A percentile compares a stretch with the other conserved stretches of the same genome.
These are phyloP conservation scores for Lichtheimia ramosa DNA, from an alignment of 371 early-diverging fungal species.

Conservation along the genomic window DNA sequence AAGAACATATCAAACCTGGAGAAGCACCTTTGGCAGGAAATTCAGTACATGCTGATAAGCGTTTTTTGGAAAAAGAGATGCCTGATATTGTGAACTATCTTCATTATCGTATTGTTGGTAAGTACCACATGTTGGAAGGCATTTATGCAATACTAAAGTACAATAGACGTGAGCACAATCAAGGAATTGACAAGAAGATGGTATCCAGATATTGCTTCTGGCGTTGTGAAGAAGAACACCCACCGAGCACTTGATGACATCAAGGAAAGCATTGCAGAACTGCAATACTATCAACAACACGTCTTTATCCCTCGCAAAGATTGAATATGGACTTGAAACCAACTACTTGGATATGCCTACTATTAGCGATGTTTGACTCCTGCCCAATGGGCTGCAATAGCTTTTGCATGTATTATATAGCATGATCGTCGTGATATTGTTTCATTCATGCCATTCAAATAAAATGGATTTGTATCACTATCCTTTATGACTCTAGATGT, in stretches of 20 bases:
- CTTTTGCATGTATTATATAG: too few relatives aligned
- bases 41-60: slow-evolving; percentile 88
- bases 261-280: slow-evolving; percentile 85
- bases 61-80: slow-evolving; percentile 84
- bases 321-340: background rate
- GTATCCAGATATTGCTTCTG: slow-evolving; percentile 50
- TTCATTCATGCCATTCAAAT: too few relatives aligned
- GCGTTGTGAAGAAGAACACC: slow-evolving; percentile 55
- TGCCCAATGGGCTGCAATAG: too few relatives aligned
- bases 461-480: too few relatives aligned
- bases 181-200: slow-evolving; percentile 87
- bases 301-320: slow-evolving; percentile 42
- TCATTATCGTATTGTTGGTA: slow-evolving; percentile 85
- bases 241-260: slow-evolving; percentile 93
- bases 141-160: background rate
- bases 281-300: slow-evolving; percentile 68
- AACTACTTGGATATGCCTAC: too few relatives aligned
- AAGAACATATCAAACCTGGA: slow-evolving; percentile 62
- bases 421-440: too few relatives aligned
- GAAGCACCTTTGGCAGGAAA: slow-evolving; percentile 89
- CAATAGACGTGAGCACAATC: slow-evolving; percentile 83
- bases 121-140: background rate
- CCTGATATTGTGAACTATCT: slow-evolving; percentile 73
- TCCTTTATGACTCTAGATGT: too few relatives aligned
- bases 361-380: too few relatives aligned